Conservation (phyloP, 768 basidiomycete genomes). For the Mycena vitilis region DNA sequence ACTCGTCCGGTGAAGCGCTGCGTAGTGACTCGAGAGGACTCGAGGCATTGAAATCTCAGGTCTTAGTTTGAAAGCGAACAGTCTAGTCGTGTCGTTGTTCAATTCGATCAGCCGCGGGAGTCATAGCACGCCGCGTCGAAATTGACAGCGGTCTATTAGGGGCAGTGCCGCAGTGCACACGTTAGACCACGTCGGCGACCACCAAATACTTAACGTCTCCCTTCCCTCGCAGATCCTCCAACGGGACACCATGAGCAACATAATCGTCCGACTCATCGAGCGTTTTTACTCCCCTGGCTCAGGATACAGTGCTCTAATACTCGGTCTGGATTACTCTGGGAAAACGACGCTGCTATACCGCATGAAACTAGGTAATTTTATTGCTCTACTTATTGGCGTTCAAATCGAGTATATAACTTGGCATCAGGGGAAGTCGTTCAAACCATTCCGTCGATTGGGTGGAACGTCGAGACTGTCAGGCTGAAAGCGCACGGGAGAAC, state of each 20-base stretch:
- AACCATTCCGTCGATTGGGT: conserved; percentile 58
- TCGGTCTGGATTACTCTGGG: conserved; percentile 55
- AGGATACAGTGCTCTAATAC: conserved; percentile 39
- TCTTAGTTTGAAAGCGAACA: too few relatives aligned
- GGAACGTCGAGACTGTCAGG: conserved; percentile 71
- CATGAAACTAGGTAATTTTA: conserved; percentile 46
- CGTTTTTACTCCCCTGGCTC: conserved; percentile 41
- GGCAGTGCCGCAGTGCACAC: conserved; percentile 10
- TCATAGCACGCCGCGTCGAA: neutral
- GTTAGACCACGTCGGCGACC: conserved; percentile 8
- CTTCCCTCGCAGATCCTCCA: neutral
- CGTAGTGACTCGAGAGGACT: too few relatives aligned
- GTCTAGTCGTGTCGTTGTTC: neutral
- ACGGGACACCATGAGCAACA: conserved; percentile 13
- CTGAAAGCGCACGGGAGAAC: conserved; percentile 38
- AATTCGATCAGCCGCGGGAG: neutral
- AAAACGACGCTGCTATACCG: conserved; percentile 63
- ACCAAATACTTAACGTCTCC: conserved; percentile 2
- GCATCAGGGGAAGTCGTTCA: conserved; percentile 49
- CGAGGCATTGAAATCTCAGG: too few relatives aligned
- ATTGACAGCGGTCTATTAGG: neutral
- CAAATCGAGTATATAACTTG: neutral
- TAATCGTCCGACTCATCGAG: conserved; percentile 44
- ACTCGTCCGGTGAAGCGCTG: too few relatives aligned
- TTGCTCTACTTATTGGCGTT: neutral